Percentiles rank a stretch among this genome's conserved stretches.
phyloP scores from a whole-genome alignment of 2,329 filamentous ascomycete genomes.

The Venturia carpophila region DNA sequence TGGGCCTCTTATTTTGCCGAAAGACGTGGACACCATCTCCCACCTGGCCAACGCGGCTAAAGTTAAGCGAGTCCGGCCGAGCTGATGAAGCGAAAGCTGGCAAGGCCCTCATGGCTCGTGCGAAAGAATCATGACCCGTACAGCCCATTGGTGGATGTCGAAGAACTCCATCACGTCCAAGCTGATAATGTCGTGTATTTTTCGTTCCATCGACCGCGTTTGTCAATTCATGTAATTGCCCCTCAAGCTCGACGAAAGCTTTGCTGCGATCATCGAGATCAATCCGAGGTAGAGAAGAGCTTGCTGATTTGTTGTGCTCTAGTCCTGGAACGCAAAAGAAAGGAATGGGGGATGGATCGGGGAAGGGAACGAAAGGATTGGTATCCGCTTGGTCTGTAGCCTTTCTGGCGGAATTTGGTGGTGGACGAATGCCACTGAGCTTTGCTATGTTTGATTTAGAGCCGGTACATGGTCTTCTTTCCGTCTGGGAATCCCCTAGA shows the following conservation, averaged over 20 bases:
- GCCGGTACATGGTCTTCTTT: not conserved
- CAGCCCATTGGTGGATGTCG: not conserved
- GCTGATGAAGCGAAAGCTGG: not conserved
- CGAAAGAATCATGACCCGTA: not conserved
- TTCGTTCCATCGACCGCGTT: not conserved
- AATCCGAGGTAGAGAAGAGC: not conserved
- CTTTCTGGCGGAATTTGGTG: not conserved
- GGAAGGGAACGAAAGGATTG: not conserved
- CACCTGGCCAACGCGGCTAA: not conserved
- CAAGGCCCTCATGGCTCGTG: not conserved
- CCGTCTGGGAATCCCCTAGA: not conserved
- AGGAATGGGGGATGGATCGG: not conserved
- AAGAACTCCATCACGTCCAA: not conserved
- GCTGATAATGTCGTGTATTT: not conserved
- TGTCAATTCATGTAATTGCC: not conserved
- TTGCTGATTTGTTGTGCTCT: not conserved
- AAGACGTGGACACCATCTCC: not conserved
- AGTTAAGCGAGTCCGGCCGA: not conserved
- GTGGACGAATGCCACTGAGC: not conserved
- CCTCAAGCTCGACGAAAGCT: not conserved
- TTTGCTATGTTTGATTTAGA: not conserved
- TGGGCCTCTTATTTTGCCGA: not conserved
- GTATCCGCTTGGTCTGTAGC: not conserved
- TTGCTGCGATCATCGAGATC: no score
- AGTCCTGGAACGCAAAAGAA: not conserved